These are phyloP conservation scores for Tetracladium maxilliforme DNA, from an alignment of 2,329 filamentous ascomycete genomes.

Conservation along the genomic window DNA sequence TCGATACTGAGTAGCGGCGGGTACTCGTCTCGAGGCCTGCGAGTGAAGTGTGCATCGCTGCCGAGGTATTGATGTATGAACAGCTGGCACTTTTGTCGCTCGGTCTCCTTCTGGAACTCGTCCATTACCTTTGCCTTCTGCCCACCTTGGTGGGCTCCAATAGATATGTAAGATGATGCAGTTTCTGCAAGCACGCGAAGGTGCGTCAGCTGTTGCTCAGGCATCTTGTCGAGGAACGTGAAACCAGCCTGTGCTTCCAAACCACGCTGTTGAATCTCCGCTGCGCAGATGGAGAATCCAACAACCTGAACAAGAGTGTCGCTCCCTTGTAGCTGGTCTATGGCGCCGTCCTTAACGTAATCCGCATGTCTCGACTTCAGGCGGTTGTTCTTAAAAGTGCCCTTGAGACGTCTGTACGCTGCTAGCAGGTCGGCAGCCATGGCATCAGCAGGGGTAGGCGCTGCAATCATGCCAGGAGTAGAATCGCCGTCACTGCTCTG, in stretches of 20 bases:
- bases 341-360: conserved; percentile 13
- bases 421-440: conserved; percentile 42
- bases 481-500: too few species aligned
- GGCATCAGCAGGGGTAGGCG: too few species aligned
- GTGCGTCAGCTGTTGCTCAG: conserved; percentile 73
- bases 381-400: conserved; percentile 41
- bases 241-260: conserved; percentile 57
- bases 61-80: conserved; percentile 47
- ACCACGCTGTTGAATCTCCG: conserved; percentile 86
- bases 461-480: too few species aligned
- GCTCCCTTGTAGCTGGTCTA: conserved; percentile 32
- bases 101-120: conserved; percentile 54
- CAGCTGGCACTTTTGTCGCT: conserved; percentile 61
- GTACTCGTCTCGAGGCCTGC: conserved; percentile 15
- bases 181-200: conserved; percentile 82
- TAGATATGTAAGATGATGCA: conserved; percentile 66
- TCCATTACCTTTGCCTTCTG: conserved; percentile 44
- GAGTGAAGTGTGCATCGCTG: conserved; percentile 22
- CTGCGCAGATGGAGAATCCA: conserved; percentile 73
- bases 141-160: conserved; percentile 52
- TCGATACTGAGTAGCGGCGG: conserved; percentile 52
- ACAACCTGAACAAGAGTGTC: conserved; percentile 52
- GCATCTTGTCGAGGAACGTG: conserved; percentile 70
- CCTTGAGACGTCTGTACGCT: conserved; percentile 44
- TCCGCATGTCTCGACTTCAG: conserved; percentile 25